A percentile compares a stretch with the other conserved stretches of the same genome.
These are phyloP conservation scores for Agastache rugosa DNA, from an alignment of 257 asterid species.

Conservation along the genomic window DNA sequence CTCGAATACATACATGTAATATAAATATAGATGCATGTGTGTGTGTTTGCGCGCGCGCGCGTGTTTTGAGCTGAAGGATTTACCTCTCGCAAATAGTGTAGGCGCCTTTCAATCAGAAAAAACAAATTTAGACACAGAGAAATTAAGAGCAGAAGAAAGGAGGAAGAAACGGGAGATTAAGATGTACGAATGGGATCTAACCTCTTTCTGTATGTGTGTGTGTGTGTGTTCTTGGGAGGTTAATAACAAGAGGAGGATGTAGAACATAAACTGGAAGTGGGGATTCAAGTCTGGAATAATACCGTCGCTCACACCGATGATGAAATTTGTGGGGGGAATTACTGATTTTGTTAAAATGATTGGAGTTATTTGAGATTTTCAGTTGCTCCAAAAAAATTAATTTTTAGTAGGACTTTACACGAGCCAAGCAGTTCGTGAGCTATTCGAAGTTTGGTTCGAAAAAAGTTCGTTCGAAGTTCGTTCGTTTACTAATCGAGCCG, in stretches of 20 bases:
- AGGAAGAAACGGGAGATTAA: background rate
- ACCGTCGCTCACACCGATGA: no score
- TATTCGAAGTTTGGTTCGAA: no score
- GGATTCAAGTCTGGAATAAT: background rate
- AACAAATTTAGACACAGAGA: background rate
- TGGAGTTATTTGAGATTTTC: background rate
- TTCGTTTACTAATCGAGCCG: no score
- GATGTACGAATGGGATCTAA: background rate
- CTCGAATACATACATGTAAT: background rate
- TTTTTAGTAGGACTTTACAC: no score
- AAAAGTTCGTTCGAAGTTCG: no score
- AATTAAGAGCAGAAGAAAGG: background rate
- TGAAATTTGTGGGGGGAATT: conserved; percentile 1
- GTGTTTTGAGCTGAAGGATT: conserved; percentile 19
- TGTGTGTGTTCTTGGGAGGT: conserved; percentile 1
- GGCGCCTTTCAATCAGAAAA: background rate
- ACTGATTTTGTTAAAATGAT: background rate
- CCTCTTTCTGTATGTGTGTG: conserved; percentile 14
- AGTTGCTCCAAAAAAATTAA: background rate
- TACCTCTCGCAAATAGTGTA: background rate
- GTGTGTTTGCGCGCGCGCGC: background rate
- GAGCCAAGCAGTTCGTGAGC: no score
- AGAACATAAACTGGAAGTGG: conserved; percentile 3
- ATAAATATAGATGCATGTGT: background rate
- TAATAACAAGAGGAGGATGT: background rate